Base-by-base conservation (phyloP, 2,329 filamentous ascomycete species). In the Didymella arachidicola region DNA sequence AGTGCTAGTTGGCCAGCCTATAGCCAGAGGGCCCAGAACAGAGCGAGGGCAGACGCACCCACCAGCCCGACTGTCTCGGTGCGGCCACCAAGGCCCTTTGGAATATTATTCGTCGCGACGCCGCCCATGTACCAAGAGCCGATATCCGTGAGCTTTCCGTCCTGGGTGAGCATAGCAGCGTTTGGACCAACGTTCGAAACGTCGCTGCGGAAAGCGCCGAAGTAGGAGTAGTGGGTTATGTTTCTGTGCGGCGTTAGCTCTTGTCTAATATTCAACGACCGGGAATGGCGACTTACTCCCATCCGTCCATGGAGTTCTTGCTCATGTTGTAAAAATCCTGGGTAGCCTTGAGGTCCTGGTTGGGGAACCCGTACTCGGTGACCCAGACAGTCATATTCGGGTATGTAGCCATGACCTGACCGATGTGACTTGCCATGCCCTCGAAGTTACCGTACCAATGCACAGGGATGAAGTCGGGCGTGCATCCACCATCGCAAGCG, bases 181-280 rank as follows among this genome's bases (percentile, higher is more conserved):
- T 93, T 91, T 3, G 87, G 82, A 0, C 91, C 91, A 7, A 93
- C 87, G 64, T 93, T 94, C 62, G 88, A 90, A 16, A 85, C 85
- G 48, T 83, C 79, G 3, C 85, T 86, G 51, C 90, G 84, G 72
- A 94, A 94, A 8, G 88, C 84, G 44, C 90, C 91, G 68, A 93
- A 95, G 75, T 89, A 90, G 0, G 88, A 87, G 74, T 94, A 94
- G 27, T 85, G 84, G 2, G 83, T 86, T 16, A 93, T 81, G 53
- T 83, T 87, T 14, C 76, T 78, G 19, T 3, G 18, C 5, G 18
- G n/a, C 10, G 39, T 60, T 44, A 63, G 38, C 29, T n/a, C 26
- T 10, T 2, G 8, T 2, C 14, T 7, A 38, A 38, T 16, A 25
- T 12, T 7, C 11, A 18, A 7, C 34, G 5, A 22, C 4, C n/a